A percentile compares a stretch with the other conserved stretches of the same genome.
Conservation (phyloP, 2,329 filamentous ascomycete genomes). For the Neonectria hederae region DNA sequence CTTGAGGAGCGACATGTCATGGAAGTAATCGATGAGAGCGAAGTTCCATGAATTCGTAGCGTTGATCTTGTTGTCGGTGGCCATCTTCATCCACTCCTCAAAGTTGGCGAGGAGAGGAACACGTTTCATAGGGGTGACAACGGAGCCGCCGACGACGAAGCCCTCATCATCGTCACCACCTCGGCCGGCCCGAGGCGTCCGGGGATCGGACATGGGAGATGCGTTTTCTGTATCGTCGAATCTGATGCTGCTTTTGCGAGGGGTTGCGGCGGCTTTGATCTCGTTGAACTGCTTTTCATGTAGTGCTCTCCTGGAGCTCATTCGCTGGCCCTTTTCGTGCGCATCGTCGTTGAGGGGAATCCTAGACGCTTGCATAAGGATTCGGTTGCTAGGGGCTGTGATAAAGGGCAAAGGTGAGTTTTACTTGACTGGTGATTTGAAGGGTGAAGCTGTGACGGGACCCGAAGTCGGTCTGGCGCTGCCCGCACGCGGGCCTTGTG, state of each 20-base stretch:
- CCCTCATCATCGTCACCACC: constrained; percentile 62
- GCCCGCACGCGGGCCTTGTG: constrained; percentile 62
- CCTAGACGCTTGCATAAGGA: constrained; percentile 55
- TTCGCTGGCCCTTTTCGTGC: constrained; percentile 86
- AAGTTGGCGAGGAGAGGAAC: constrained; percentile 97
- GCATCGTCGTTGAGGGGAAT: constrained; percentile 97
- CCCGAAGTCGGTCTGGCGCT: constrained; percentile 58
- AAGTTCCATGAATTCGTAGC: constrained; percentile 99
- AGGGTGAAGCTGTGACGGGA: constrained; percentile 60
- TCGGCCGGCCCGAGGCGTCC: constrained; percentile 58
- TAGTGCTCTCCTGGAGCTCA: constrained; percentile 86
- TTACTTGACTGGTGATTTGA: constrained; percentile 67
- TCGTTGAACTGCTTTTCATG: constrained; percentile 94
- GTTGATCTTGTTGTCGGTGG: constrained; percentile 99
- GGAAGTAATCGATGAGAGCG: constrained; percentile 99
- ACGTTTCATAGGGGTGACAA: constrained; percentile 94
- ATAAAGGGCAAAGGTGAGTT: constrained; percentile 36
- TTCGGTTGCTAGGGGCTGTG: constrained; percentile 16
- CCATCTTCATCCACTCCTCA: constrained; percentile 99
- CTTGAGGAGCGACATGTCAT: constrained; percentile 97
- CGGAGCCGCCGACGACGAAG: constrained; percentile 74
- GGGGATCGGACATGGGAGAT: constrained; percentile 64
- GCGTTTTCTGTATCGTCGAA: constrained; percentile 67
- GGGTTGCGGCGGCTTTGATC: constrained; percentile 77
- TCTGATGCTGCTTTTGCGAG: constrained; percentile 69